Evolutionary conservation across 2,329 filamentous ascomycete genomes (phyloP), one percentile per base, ranked within the genome.

Genomic region (Trichothecium sympodiale): DNA sequence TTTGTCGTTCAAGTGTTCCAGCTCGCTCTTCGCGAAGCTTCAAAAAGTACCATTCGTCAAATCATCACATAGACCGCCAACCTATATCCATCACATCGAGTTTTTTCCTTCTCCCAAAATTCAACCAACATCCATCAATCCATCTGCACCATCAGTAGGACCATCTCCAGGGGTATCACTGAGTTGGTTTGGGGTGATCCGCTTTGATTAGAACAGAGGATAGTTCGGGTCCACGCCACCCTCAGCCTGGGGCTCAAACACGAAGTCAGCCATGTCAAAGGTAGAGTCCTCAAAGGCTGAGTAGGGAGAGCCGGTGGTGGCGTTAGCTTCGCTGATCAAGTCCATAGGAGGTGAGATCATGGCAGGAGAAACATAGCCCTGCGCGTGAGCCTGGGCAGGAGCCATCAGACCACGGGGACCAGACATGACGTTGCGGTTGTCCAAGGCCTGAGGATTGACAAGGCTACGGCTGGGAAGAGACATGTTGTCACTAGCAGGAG

Each of bases 401-500:
- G 6, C 10, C 20, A 25, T 25, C 20, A 25, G 20, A 25, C 20
- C 20, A 6, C 20, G 6, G 20, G 23, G 33, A 18, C 27, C 17
- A 16, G 23, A 17, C 14, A 10, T 17, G 29, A 17, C 10, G 29
- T 5, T 10, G 14, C 14, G 13, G 13, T 4, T 15, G 4, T 15
- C 12, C 17, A 31, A 10, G 17, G 31, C 31, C 9, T 10, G 16
- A 8, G 16, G 31, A 18, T 33, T 33, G 31, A 20, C 17, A 6
- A 20, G 17, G 18, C 8, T 4, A 14, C 25, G 17, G n/a, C n/a
- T n/a, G n/a, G n/a, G n/a, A n/a, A 10, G 46, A 2, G 46, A 27
- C 53, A 56, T 54, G 43, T 73, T 69, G 38, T 75, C 71, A 51
- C 69, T 73, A 51, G 62, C 67, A 2, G 71, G 71, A 0, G 71